These are phyloP conservation scores for Lactarius hatsudake DNA, from an alignment of 768 basidiomycete genomes.

Conservation along the genomic window DNA sequence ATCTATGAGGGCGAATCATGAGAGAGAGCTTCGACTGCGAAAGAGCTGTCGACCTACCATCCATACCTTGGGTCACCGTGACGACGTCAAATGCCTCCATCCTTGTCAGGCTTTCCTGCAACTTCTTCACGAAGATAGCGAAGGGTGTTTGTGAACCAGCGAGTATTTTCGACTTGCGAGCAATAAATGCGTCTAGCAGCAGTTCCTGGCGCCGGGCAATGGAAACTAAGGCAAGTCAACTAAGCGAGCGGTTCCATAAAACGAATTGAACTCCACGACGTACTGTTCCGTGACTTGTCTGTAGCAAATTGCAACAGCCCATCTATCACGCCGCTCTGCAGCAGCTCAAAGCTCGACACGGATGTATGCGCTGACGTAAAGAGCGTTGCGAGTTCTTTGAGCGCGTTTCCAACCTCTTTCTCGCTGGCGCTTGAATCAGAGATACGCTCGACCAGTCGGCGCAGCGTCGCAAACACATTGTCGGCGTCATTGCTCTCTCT, in stretches of 20 bases:
- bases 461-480: conserved; percentile 61
- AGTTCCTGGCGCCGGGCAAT: conserved; percentile 68
- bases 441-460: conserved; percentile 63
- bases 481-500: conserved; percentile 58
- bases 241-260: conserved; percentile 8
- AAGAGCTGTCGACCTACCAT: conserved; percentile 51
- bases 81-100: conserved; percentile 96
- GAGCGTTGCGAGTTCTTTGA: conserved; percentile 74
- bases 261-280: conserved; percentile 35
- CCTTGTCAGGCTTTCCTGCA: conserved; percentile 92
- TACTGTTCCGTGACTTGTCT: conserved; percentile 58
- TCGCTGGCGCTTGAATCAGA: conserved; percentile 55
- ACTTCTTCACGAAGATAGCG: conserved; percentile 82
- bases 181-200: conserved; percentile 73
- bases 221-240: conserved; percentile 48
- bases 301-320: conserved; percentile 80
- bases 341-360: conserved; percentile 92
- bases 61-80: conserved; percentile 77
- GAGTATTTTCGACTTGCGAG: conserved; percentile 46
- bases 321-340: conserved; percentile 92
- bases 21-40: background rate
- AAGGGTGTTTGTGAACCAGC: conserved; percentile 56
- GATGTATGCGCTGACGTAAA: conserved; percentile 75
- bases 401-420: conserved; percentile 54
- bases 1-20: conserved; percentile 44